These are phyloP conservation scores for Ascochyta koolunga DNA, from an alignment of 2,329 filamentous ascomycete species.

Conservation along the genomic window DNA sequence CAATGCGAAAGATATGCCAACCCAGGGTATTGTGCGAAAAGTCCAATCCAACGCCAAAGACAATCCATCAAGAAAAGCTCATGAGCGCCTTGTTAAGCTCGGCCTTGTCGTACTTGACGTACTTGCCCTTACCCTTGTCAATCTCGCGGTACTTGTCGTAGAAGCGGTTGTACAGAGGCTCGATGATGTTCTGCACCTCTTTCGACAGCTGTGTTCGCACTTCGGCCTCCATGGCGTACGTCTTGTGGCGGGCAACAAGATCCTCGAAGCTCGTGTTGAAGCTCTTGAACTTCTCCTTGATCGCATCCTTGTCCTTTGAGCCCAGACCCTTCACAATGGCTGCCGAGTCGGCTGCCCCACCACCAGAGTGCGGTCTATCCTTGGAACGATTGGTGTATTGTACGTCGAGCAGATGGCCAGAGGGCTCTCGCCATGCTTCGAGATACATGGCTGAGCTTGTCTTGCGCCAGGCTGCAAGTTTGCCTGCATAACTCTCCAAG, in stretches of 20 bases:
- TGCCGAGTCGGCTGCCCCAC: constrained; percentile 68
- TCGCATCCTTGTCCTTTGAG: constrained; percentile 92
- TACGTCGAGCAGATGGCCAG: constrained; percentile 81
- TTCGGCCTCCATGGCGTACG: constrained; percentile 87
- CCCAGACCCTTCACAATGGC: constrained; percentile 82
- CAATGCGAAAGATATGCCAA: constrained; percentile 19
- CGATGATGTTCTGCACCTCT: constrained; percentile 89
- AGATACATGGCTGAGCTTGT: constrained; percentile 82
- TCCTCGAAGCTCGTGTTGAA: constrained; percentile 95
- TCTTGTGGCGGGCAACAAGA: constrained; percentile 80
- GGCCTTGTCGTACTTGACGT: constrained; percentile 94
- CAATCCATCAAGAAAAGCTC: constrained; percentile 46
- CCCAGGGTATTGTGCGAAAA: constrained; percentile 44
- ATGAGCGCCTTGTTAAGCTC: constrained; percentile 70
- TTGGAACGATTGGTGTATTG: constrained; percentile 80
- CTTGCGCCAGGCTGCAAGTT: constrained; percentile 86
- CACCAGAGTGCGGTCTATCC: constrained; percentile 69
- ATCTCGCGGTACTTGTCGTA: constrained; percentile 98
- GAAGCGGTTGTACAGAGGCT: constrained; percentile 92
- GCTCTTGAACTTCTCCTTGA: constrained; percentile 92
- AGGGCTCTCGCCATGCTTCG: constrained; percentile 87
- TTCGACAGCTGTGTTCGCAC: constrained; percentile 79
- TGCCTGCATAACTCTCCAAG: constrained; percentile 66
- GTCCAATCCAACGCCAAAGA: constrained; percentile 28
- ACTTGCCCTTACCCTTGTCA: constrained; percentile 97